Conservation (phyloP, 2,329 filamentous ascomycete genomes). For the Aureobasidium sp. region DNA sequence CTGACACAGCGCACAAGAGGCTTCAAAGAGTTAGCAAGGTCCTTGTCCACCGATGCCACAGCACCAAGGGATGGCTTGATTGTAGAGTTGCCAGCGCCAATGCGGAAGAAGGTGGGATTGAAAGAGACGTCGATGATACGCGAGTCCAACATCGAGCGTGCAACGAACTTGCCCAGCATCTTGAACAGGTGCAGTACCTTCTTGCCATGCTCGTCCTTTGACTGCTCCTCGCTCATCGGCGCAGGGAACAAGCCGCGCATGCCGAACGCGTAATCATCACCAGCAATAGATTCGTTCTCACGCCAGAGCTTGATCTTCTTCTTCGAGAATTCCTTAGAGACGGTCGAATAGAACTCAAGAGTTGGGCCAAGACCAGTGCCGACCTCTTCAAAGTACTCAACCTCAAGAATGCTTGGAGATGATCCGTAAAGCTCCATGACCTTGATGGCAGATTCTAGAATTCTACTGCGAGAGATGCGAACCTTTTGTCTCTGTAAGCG, state of each 20-base stretch:
- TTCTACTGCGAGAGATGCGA: constrained; percentile 90
- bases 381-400: constrained; percentile 98
- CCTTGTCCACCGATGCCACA: constrained; percentile 80
- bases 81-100: constrained; percentile 61
- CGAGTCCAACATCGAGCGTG: constrained; percentile 95
- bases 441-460: constrained; percentile 92
- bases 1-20: constrained; percentile 79
- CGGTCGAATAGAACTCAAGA: constrained; percentile 94
- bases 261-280: constrained; percentile 76
- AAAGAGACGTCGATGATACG: constrained; percentile 96
- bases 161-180: constrained; percentile 93
- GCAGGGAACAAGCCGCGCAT: constrained; percentile 83
- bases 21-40: constrained; percentile 77
- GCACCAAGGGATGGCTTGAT: constrained; percentile 81
- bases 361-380: constrained; percentile 93
- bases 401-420: constrained; percentile 91
- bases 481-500: constrained; percentile 93
- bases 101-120: constrained; percentile 95
- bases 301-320: constrained; percentile 97
- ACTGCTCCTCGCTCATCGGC: constrained; percentile 75
- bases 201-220: constrained; percentile 69
- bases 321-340: constrained; percentile 94
- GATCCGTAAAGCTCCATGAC: constrained; percentile 98
- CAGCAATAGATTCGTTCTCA: constrained; percentile 68
- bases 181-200: constrained; percentile 84